Conservation (phyloP, 2,329 filamentous ascomycete genomes). For the Tolypocladium pustulatum region DNA sequence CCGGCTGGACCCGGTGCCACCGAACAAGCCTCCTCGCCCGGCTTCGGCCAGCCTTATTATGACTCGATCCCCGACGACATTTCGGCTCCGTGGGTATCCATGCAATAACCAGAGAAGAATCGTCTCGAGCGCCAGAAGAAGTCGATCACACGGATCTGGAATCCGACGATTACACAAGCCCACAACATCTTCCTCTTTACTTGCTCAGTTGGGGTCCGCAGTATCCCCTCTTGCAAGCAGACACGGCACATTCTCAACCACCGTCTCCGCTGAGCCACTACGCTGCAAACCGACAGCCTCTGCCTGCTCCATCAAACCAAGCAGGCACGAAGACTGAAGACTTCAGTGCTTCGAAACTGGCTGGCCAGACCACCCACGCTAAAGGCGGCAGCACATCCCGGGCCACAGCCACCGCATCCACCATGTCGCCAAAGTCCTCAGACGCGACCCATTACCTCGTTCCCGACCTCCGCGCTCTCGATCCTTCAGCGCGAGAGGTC, state of each 20-base stretch:
- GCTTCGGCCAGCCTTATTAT: background rate
- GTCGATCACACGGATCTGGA: background rate
- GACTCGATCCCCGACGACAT: background rate
- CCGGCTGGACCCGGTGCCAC: conserved; percentile 4
- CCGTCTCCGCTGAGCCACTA: background rate
- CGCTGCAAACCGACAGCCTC: background rate
- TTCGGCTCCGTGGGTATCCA: background rate
- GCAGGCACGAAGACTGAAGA: background rate
- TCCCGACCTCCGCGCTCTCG: conserved; percentile 21
- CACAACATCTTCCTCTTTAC: too few species aligned
- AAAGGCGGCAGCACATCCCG: background rate
- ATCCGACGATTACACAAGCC: background rate
- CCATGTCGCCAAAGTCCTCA: conserved; percentile 6
- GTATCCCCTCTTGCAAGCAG: background rate
- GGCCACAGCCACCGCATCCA: background rate
- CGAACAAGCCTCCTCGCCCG: background rate
- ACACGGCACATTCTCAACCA: background rate
- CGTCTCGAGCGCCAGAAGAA: background rate
- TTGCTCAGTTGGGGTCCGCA: background rate
- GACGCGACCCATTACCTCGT: conserved; percentile 19
- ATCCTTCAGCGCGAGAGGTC: conserved; percentile 21
- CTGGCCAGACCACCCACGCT: background rate
- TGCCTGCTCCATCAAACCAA: background rate
- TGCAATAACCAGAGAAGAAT: background rate
- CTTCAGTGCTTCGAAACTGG: background rate